Base-by-base conservation (phyloP, 495 filamentous ascomycete species). In the Annulohypoxylon maeteangense region DNA sequence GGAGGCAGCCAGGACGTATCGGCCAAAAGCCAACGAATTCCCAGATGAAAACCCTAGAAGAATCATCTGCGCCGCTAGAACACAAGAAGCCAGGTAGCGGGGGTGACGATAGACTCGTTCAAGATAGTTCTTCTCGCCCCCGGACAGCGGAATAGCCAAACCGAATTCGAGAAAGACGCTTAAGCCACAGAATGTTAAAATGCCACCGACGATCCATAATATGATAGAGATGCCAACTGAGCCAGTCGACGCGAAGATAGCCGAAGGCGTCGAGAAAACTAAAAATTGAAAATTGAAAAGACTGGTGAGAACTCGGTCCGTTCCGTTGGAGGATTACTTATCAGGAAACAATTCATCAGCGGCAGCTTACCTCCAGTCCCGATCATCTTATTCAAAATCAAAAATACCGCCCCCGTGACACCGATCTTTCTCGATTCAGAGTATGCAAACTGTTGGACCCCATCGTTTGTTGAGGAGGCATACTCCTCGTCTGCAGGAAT, bases 11-110 rank as follows among this genome's bases (percentile, higher is more conserved):
- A 93, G 84, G 51, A 92, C 85, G 65, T 93, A 92, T 53, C 88
- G 83, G 36, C 90, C 90, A 53, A 93, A 93, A 16, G 91, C 85
- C 69, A 92, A 84, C 7, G 87, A 85, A 76, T 92, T 93, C 1
- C 83, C 81, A 18, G 81, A 81, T 0, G 86, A 86, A 76, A 85
- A 88, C 10, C 86, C 86, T 1, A 88, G 81, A 3, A 86, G 75
- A 29, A 90, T 80, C 61, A 88, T 85, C 65, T 89, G 88, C 1
- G 87, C 81, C 6, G 87, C 86, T 70, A 88, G 87, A 69, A 91
- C 84, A 65, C 83, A 87, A 0, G 88, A 90, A n/a, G 84, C 87
- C 1, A 92, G 78, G 80, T 90, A 91, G 69, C 85, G 86, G 12
- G 90, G 90, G 59, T 85, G 87, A 40, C 83, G 83, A 78, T 83